Evolutionary conservation across 1,284 basidiomycete species (phyloP), one percentile per base, ranked within the genome.

Genomic region (Rhodotorula sp.): DNA sequence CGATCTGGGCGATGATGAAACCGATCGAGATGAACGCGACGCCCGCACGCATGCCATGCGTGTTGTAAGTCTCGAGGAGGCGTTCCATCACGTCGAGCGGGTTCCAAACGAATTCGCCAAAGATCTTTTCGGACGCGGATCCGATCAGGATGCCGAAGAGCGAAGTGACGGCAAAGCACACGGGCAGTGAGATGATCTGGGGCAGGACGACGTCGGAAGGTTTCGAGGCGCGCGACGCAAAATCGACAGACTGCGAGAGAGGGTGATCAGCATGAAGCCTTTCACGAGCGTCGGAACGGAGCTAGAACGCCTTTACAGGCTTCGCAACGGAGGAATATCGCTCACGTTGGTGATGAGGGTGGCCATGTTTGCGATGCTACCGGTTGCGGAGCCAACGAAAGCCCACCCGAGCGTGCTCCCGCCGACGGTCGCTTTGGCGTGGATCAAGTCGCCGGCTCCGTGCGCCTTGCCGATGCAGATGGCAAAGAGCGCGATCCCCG

Each of bases 111-210:
- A 87, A 85, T 74, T 87, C 85, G 30, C 89, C 89, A 76, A 89
- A 93, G 74, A 93, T 88, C 24, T 87, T 85, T 69, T 86, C 83
- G n/a, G 88, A 89, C 12, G 88, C 88, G 1, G 89, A 91, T 61
- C 88, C 88, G 74, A 93, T 91, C 61, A 92, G 87, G 79, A 94
- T 90, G 10, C 91, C 91, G 69, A 93, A 84, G 82, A 94, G 89
- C 74, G 87, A 88, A 68, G 91, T 89, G 71, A 93, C 80, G 45
- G 86, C 87, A 80, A 91, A 92, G 0, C 87, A 86, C 57, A 92
- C 74, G 0, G 91, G 91, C 49, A 93, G 85, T 0, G 89, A 85
- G 71, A 91, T 80, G 63, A 88, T 82, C 79, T 92, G 91, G 29
- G 91, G 89, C 79, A 85, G 85, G 33, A 89, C 81, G 12, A 89